Base-by-base conservation (phyloP, 768 basidiomycete genomes). In the Mycena indigotica region DNA sequence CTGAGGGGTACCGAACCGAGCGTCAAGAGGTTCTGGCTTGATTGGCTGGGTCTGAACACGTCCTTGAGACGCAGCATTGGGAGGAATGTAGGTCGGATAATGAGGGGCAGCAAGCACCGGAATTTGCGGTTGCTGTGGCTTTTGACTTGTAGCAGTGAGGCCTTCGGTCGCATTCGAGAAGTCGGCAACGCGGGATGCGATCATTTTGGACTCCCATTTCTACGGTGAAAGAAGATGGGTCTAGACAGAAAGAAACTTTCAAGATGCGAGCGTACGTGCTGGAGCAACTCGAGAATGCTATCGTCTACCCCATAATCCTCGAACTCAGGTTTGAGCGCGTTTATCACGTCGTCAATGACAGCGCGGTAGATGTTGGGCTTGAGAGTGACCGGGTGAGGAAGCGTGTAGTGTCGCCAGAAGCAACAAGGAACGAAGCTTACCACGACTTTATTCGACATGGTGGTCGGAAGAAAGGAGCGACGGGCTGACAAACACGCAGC, bases 291-390 rank as follows among this genome's bases (percentile, higher is more conserved):
- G 23, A 91, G 74, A 50, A 91, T 80, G n/a, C 86, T 84, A 65
- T 89, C 82, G 61, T 80, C 80, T 59, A 92, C 81, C 39, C 89
- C 89, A 62, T 86, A 85, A 64, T 88, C 87, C 62, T 90, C 89
- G 67, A 91, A 92, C 64, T 91, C 89, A 64, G 81, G 74, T 67
- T 84, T 83, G 69, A 89, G 82, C 63, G 75, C 75, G n/a, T 74
- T 70, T 61, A 91, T 83, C 52, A 90, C 88, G 65, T 90, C 87
- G 79, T 89, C 87, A 71, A 92, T 90, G 71, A 92, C 82, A 26
- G 77, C 66, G 58, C 89, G 84, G 71, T 92, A 92, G 48, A 85
- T 81, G 50, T 68, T 62, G 58, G 87, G 65, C 65, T 50, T 64
- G 65, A 39, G 8, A 23, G 15, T 75, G 70, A 44, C n/a, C n/a